phyloP scores from a whole-genome alignment of 495 filamentous ascomycete species.

The Neurospora discreta region DNA sequence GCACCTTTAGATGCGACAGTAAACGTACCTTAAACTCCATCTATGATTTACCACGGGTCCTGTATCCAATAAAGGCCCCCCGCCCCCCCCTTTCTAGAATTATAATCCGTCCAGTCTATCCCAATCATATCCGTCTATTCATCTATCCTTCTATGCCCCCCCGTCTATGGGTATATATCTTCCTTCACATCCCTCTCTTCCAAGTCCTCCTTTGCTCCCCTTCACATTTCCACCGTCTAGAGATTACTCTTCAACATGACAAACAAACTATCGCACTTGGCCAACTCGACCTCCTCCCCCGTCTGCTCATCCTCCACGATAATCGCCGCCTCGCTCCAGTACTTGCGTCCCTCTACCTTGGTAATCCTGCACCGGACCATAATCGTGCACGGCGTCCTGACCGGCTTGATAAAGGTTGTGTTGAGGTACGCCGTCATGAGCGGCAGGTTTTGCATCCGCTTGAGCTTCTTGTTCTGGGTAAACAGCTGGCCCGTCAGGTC shows the following conservation, averaged over 20 bases:
- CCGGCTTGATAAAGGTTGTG: constrained; percentile 41
- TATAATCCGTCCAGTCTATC: background rate
- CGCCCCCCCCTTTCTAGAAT: background rate
- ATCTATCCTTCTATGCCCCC: background rate
- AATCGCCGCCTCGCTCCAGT: constrained; percentile 31
- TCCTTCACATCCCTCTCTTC: background rate
- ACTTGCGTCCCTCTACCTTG: constrained; percentile 37
- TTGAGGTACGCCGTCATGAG: constrained; percentile 49
- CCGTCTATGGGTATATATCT: background rate
- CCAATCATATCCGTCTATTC: background rate
- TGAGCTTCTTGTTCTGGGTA: constrained; percentile 30
- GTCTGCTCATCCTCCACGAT: constrained; percentile 23
- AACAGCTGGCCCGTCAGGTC: constrained; percentile 40
- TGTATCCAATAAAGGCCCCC: background rate
- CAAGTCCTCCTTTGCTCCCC: too few relatives aligned
- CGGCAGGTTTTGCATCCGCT: constrained; percentile 8
- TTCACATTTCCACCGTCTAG: background rate
- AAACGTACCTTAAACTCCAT: background rate
- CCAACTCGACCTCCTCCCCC: constrained; percentile 27
- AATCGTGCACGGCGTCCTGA: constrained; percentile 41
- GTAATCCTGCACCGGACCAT: constrained; percentile 34
- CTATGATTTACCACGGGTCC: background rate
- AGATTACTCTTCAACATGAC: constrained; percentile 21
- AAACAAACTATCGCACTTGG: constrained; percentile 37
- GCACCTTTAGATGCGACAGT: fast-evolving